phyloP scores from a whole-genome alignment of 352 stramenopile genomes.

The Phytophthora sojae region DNA sequence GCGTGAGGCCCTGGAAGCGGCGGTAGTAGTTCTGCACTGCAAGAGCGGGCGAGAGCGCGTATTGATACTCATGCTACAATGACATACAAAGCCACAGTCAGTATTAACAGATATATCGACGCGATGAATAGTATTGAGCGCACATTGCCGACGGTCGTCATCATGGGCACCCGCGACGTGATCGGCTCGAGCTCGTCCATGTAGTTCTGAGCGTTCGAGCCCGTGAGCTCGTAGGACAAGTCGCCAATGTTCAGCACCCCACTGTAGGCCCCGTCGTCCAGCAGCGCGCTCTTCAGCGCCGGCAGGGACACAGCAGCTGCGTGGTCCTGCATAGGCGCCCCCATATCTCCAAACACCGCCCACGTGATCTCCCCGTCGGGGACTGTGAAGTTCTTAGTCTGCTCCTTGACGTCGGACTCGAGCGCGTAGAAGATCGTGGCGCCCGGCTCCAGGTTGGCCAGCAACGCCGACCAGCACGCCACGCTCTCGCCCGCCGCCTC shows the following conservation, averaged over 20 bases:
- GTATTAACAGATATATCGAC: background rate
- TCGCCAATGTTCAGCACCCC: constrained; percentile 82
- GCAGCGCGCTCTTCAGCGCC: constrained; percentile 63
- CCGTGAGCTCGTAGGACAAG: constrained; percentile 73
- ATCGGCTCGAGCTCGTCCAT: constrained; percentile 75
- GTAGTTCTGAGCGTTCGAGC: constrained; percentile 69
- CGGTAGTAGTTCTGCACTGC: constrained; percentile 80
- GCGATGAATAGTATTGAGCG: background rate
- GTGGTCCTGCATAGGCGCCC: constrained; percentile 55
- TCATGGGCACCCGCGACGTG: constrained; percentile 70
- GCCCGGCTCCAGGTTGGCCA: constrained; percentile 54
- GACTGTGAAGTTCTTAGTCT: constrained; percentile 57
- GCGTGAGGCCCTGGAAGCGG: constrained; percentile 62
- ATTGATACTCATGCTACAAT: constrained; percentile 75
- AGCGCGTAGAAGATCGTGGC: constrained; percentile 70
- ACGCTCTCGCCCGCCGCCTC: constrained; percentile 48
- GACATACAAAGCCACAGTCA: constrained; percentile 12
- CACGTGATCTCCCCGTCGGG: constrained; percentile 59
- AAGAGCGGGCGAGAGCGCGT: constrained; percentile 55
- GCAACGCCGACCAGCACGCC: constrained; percentile 64
- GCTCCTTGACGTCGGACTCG: constrained; percentile 26
- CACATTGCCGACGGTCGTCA: constrained; percentile 81
- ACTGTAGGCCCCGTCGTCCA: constrained; percentile 44
- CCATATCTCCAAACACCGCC: constrained; percentile 82
- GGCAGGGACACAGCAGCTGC: constrained; percentile 69